Conservation (phyloP, 2,329 filamentous ascomycete species). For the Exophiala viscosa region DNA sequence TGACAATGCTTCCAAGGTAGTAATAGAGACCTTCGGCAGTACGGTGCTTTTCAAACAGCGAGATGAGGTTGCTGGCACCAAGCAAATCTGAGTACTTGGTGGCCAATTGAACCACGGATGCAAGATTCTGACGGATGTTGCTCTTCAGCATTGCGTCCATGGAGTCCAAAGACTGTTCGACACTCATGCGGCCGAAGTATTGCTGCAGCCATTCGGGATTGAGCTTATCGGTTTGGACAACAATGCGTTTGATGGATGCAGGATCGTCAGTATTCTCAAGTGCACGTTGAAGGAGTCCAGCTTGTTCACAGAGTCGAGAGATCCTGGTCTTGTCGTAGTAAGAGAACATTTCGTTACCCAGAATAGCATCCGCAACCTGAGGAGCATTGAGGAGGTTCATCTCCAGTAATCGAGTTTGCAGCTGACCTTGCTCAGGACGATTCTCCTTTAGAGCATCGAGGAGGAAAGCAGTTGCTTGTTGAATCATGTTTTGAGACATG, state of each 20-base stretch:
- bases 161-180: conserved; percentile 91
- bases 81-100: conserved; percentile 98
- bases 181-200: conserved; percentile 91
- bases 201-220: conserved; percentile 85
- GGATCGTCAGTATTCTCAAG: conserved; percentile 94
- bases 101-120: conserved; percentile 88
- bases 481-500: conserved; percentile 95
- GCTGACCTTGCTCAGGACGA: conserved; percentile 83
- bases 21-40: conserved; percentile 96
- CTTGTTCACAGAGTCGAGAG: conserved; percentile 87
- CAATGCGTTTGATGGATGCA: conserved; percentile 83
- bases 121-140: conserved; percentile 96
- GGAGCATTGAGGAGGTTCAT: conserved; percentile 98
- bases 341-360: conserved; percentile 97
- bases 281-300: conserved; percentile 79
- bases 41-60: conserved; percentile 95
- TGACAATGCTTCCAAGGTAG: conserved; percentile 96
- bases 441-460: conserved; percentile 94
- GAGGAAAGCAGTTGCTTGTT: conserved; percentile 96
- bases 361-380: conserved; percentile 94
- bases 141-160: conserved; percentile 92
- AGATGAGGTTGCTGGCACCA: conserved; percentile 80
- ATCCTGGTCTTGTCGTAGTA: conserved; percentile 91
- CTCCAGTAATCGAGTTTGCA: conserved; percentile 92
- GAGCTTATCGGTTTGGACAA: conserved; percentile 76